Base-by-base conservation (phyloP, 805 yeast genomes). In the Yarrowia osloensis region DNA sequence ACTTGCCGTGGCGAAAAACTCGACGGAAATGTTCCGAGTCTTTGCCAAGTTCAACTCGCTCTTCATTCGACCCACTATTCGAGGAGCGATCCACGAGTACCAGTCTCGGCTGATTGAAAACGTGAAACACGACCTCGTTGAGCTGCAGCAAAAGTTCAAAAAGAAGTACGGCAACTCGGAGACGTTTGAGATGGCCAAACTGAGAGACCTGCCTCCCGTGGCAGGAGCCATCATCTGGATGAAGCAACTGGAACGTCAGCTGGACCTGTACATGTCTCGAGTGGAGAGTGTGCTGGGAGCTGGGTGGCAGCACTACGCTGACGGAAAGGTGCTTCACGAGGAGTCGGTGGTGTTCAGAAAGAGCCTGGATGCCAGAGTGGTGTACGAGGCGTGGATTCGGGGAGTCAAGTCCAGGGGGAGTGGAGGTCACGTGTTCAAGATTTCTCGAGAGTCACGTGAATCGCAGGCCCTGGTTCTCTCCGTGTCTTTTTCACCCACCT, bases 221-320 rank as follows among this genome's bases (percentile, higher is more conserved):
- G 75, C 86, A 2, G 79, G 85, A 4, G 74, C 81, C 0, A 72
- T 88, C 5, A 73, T 83, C 1, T 84, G 88, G 85, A 82, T 82
- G 13, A 78, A 76, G n/a, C 87, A 86, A 70, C 77, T 86, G 2
- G 81, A 79, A 39, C 70, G 75, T 28, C 83, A 83, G 59, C 72
- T 87, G 2, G 74, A 76, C 3, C 74, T 76, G 26, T 73, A 86
- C n/a, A 71, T 80, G 35, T 70, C 74, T 4, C 79, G 85, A 33
- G 75, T 88, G 8, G 85, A 83, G 50, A 74, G 80, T 13, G 80
- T 88, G 4, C 76, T 88, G 8, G 90, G 92, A 0, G 73, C 79
- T 19, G 85, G 85, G 8, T 88, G 93, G 93, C 77, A 75, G 22
- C 76, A 80, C 11, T 85, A 84, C 68, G 83, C 87, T 2, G 91